These are phyloP conservation scores for Linnemannia elongata DNA, from an alignment of 192 early-diverging fungal genomes.

Conservation along the genomic window DNA sequence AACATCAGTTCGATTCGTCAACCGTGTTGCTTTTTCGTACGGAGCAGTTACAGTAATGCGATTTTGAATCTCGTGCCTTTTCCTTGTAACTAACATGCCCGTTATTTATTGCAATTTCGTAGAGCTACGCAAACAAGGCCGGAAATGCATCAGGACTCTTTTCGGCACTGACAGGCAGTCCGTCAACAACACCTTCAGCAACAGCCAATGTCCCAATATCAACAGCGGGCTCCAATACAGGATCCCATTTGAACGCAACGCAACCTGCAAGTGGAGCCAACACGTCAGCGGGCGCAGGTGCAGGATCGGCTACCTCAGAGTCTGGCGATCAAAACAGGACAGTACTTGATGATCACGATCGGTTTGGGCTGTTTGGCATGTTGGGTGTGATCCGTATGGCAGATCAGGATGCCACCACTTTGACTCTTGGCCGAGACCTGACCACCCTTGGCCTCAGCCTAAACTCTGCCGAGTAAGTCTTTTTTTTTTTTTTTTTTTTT, in stretches of 20 bases:
- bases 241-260: slow-evolving; percentile 19
- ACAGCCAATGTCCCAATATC: slow-evolving; percentile 2
- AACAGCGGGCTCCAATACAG: background rate
- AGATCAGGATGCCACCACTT: slow-evolving; percentile 81
- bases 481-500: slow-evolving; percentile 2
- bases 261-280: background rate
- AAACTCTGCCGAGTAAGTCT: slow-evolving; percentile 76
- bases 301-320: slow-evolving; percentile 1
- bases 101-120: background rate
- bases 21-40: background rate
- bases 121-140: slow-evolving; percentile 60
- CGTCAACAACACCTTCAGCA: slow-evolving; percentile 42
- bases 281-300: background rate
- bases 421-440: slow-evolving; percentile 92
- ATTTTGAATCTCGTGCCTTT: too few species aligned
- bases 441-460: slow-evolving; percentile 87
- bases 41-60: background rate
- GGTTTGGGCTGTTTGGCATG: slow-evolving; percentile 89
- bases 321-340: background rate
- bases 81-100: background rate
- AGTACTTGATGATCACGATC: slow-evolving; percentile 62
- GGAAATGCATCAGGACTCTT: slow-evolving; percentile 47
- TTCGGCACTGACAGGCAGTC: slow-evolving; percentile 50
- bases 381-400: slow-evolving; percentile 85
- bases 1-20: background rate